phyloP scores from a whole-genome alignment of 169 alveolate genomes.

The Eimeria falciformis region DNA sequence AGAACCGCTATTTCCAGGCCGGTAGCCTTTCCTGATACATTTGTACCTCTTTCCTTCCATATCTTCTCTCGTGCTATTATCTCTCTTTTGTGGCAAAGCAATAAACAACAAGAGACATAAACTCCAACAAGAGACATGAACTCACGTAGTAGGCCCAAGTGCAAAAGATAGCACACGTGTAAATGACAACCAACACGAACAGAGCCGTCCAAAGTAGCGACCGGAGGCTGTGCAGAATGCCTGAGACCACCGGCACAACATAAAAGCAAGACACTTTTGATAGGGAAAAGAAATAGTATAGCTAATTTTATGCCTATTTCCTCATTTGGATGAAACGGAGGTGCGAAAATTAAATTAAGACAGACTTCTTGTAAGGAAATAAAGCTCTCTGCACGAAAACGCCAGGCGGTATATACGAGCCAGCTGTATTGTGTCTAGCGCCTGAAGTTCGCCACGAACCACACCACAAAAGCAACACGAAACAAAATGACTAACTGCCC shows the following conservation, averaged over 20 bases:
- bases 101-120: neutral
- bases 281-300: neutral
- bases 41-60: too few species aligned
- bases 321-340: neutral
- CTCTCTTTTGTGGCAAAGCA: too few species aligned
- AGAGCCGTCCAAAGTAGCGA: slow-evolving; percentile 75
- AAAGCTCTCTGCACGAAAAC: slow-evolving; percentile 73
- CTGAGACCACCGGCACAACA: slow-evolving; percentile 20
- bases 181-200: slow-evolving; percentile 72
- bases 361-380: slow-evolving; percentile 69
- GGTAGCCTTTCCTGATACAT: too few species aligned
- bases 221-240: slow-evolving; percentile 75
- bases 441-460: slow-evolving; percentile 70
- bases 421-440: slow-evolving; percentile 72
- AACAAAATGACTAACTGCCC: slow-evolving; percentile 19
- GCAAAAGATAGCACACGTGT: slow-evolving; percentile 75
- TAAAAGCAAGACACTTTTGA: neutral
- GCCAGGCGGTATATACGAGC: slow-evolving; percentile 71
- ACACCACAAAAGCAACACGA: neutral
- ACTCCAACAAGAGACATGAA: neutral
- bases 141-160: slow-evolving; percentile 76
- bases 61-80: too few species aligned
- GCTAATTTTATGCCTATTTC: neutral
- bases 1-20: too few species aligned
- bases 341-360: neutral